phyloP scores from a whole-genome alignment of 352 stramenopile species.

The Salisapilia sapeloensis region DNA sequence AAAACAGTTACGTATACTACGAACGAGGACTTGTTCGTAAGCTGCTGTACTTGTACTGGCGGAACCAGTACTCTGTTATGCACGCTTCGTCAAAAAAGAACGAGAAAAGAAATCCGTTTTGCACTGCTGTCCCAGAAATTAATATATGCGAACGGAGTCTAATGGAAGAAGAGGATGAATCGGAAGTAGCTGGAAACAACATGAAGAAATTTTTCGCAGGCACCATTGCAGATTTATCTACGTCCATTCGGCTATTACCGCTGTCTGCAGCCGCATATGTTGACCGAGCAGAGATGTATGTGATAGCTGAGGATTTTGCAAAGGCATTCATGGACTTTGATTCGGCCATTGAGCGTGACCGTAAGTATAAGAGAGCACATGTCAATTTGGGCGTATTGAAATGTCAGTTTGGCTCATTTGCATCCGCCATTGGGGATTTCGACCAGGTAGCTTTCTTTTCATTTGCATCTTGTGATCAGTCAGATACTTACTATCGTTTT shows the following conservation, averaged over 20 bases:
- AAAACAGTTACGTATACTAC: conserved; percentile 43
- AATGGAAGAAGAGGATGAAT: no score
- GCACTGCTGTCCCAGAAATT: no score
- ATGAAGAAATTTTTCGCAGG: conserved; percentile 31
- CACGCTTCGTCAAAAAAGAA: no score
- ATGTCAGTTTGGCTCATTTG: conserved; percentile 47
- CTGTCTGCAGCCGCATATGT: conserved; percentile 37
- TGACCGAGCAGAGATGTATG: conserved; percentile 48
- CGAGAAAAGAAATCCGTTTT: no score
- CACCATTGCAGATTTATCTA: conserved; percentile 40
- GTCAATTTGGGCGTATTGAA: conserved; percentile 60
- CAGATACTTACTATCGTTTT: neutral
- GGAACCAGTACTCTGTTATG: no score
- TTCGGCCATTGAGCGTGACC: conserved; percentile 26
- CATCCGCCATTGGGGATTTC: conserved; percentile 46
- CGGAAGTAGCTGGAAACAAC: no score
- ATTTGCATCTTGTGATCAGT: neutral
- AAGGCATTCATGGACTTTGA: conserved; percentile 42
- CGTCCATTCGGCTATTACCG: conserved; percentile 39
- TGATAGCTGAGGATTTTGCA: conserved; percentile 37
- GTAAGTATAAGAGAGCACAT: conserved; percentile 24
- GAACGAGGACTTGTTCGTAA: conserved; percentile 56
- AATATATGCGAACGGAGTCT: no score
- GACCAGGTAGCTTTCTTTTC: conserved; percentile 12
- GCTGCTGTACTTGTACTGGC: conserved; percentile 50